phyloP scores from a whole-genome alignment of 768 basidiomycete species.

The Glaciozyma antarctica region DNA sequence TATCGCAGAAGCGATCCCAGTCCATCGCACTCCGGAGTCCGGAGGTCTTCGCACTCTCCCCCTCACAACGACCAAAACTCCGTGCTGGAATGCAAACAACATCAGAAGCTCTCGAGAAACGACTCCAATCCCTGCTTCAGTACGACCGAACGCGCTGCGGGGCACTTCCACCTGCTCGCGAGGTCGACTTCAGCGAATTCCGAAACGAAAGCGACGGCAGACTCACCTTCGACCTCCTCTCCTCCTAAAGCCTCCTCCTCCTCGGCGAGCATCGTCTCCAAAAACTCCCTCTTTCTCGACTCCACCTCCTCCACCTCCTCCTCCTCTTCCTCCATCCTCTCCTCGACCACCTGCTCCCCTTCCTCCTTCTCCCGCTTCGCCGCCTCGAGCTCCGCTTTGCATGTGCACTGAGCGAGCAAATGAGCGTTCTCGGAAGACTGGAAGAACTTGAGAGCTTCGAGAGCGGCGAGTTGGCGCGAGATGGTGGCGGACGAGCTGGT shows the following conservation, averaged over 20 bases:
- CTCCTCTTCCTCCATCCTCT: not conserved
- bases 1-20: too few species aligned
- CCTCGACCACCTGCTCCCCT: not conserved
- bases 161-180: too few species aligned
- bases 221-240: not conserved
- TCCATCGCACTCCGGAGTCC: too few species aligned
- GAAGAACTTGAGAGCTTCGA: conserved; percentile 7
- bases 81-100: too few species aligned
- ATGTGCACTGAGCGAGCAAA: not conserved
- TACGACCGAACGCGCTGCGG: too few species aligned
- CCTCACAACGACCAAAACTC: too few species aligned
- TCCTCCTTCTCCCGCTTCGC: not conserved
- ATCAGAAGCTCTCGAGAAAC: too few species aligned
- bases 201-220: not conserved
- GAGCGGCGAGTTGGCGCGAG: conserved; percentile 17
- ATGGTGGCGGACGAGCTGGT: conserved; percentile 1
- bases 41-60: too few species aligned
- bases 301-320: not conserved
- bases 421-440: not conserved
- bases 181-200: too few species aligned
- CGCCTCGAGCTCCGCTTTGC: not conserved
- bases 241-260: not conserved
- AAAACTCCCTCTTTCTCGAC: too few species aligned
- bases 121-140: too few species aligned
- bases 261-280: not conserved